These are phyloP conservation scores for Coemansia sp. DNA, from an alignment of 192 early-diverging fungal species.

Conservation along the genomic window DNA sequence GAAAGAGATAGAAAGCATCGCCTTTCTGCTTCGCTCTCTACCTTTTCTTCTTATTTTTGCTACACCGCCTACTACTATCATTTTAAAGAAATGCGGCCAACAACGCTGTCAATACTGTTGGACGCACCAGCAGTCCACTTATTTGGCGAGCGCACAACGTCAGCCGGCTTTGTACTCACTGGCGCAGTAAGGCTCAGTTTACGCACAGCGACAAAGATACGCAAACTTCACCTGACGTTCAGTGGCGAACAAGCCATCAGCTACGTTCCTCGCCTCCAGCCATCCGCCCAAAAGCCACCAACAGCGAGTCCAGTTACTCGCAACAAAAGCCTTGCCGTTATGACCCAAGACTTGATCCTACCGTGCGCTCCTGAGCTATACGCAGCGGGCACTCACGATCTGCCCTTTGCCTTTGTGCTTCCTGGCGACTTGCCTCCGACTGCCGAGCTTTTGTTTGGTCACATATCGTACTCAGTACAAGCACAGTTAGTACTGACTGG, in stretches of 20 bases:
- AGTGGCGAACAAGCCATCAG: constrained; percentile 16
- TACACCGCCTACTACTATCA: not conserved
- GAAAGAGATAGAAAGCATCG: not conserved
- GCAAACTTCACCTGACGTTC: constrained; percentile 14
- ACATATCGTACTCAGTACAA: constrained; percentile 16
- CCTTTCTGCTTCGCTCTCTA: not conserved
- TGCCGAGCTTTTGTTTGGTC: constrained; percentile 9
- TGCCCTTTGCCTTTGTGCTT: constrained; percentile 26
- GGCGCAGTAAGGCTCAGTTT: constrained; percentile 18
- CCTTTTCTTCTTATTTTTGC: not conserved
- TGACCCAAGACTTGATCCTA: constrained; percentile 2
- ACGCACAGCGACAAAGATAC: constrained; percentile 16
- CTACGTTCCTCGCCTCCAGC: constrained; percentile 1
- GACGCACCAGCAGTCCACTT: constrained; percentile 24
- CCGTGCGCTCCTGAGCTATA: not conserved
- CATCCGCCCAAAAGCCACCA: not conserved
- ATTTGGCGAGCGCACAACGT: constrained; percentile 23
- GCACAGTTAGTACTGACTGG: constrained; percentile 17
- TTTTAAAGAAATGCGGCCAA: constrained; percentile 7
- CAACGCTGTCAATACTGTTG: constrained; percentile 14
- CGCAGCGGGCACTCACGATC: constrained; percentile 17
- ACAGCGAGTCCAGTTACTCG: not conserved
- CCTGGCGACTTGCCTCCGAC: constrained; percentile 23
- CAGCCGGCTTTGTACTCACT: constrained; percentile 14
- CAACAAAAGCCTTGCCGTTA: constrained; percentile 13